These are phyloP conservation scores for Pilatotrama ljubarskyi DNA, from an alignment of 768 basidiomycete species.

Conservation along the genomic window DNA sequence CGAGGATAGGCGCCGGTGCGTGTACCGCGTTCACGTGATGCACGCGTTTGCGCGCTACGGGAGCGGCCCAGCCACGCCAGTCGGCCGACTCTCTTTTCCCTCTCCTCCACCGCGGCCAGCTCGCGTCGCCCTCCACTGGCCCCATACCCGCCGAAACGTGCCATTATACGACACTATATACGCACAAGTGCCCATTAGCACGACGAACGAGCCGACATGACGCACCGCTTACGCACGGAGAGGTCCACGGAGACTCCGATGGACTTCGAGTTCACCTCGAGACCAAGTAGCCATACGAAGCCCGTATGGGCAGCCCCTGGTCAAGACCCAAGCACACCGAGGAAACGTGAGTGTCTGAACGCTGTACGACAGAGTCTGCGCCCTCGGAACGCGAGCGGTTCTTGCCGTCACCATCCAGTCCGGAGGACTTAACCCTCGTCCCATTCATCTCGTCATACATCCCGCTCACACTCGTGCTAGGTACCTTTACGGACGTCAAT, in stretches of 20 bases:
- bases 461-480: slow-evolving; percentile 37
- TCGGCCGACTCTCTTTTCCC: slow-evolving; percentile 6
- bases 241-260: slow-evolving; percentile 82
- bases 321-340: slow-evolving; percentile 54
- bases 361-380: not conserved
- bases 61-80: slow-evolving; percentile 13
- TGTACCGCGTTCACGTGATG: slow-evolving; percentile 30
- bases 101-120: slow-evolving; percentile 11
- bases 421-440: not conserved
- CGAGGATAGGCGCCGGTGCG: not conserved
- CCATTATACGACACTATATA: not conserved
- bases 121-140: not conserved
- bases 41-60: slow-evolving; percentile 24
- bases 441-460: not conserved
- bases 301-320: slow-evolving; percentile 55
- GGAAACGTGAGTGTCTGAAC: slow-evolving; percentile 58
- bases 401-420: too few relatives aligned
- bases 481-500: slow-evolving; percentile 46
- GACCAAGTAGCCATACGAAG: slow-evolving; percentile 50
- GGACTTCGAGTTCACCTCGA: slow-evolving; percentile 85
- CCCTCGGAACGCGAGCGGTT: too few relatives aligned
- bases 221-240: slow-evolving; percentile 9
- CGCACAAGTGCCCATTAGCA: not conserved
- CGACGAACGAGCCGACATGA: not conserved
- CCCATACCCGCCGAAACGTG: not conserved